Evolutionary conservation across 495 filamentous ascomycete species (phyloP).

Genomic region (Parmelia sp.): DNA sequence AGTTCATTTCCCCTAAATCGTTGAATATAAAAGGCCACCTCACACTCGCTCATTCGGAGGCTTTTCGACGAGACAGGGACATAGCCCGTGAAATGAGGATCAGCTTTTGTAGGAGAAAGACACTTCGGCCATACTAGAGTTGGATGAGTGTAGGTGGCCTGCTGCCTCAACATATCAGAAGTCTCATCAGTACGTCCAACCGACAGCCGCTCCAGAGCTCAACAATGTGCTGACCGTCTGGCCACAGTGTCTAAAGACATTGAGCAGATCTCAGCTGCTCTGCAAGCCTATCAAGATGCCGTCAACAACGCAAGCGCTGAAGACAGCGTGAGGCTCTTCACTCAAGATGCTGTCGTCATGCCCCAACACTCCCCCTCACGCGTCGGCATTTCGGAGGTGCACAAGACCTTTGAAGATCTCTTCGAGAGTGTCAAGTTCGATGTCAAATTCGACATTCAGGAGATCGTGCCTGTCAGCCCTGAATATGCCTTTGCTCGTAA

Average conservation of each 20-base stretch:
- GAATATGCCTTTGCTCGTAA: conserved; percentile 10
- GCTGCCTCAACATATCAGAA: conserved; percentile 20
- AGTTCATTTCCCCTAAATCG: not conserved
- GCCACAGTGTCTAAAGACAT: conserved; percentile 17
- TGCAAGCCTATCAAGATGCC: conserved; percentile 16
- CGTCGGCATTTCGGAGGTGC: conserved; percentile 14
- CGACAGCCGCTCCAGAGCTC: not conserved
- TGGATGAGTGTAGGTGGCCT: conserved; percentile 13
- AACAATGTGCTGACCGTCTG: not conserved
- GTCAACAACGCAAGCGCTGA: conserved; percentile 15
- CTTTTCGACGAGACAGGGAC: not conserved
- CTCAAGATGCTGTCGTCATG: conserved; percentile 20
- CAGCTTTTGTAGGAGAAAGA: not conserved
- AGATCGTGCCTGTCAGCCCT: conserved; percentile 16
- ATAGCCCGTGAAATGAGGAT: not conserved
- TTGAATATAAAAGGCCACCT: no score
- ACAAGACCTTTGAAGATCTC: conserved; percentile 14
- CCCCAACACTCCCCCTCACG: conserved; percentile 18
- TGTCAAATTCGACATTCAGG: conserved; percentile 20
- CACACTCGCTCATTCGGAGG: not conserved
- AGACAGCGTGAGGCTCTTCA: conserved; percentile 14
- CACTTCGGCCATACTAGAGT: not conserved
- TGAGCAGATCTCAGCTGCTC: conserved; percentile 9
- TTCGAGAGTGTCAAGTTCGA: conserved; percentile 20
- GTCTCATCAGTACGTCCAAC: conserved; percentile 13